phyloP scores from a whole-genome alignment of 257 asterid species.

The Solanum pennellii region DNA sequence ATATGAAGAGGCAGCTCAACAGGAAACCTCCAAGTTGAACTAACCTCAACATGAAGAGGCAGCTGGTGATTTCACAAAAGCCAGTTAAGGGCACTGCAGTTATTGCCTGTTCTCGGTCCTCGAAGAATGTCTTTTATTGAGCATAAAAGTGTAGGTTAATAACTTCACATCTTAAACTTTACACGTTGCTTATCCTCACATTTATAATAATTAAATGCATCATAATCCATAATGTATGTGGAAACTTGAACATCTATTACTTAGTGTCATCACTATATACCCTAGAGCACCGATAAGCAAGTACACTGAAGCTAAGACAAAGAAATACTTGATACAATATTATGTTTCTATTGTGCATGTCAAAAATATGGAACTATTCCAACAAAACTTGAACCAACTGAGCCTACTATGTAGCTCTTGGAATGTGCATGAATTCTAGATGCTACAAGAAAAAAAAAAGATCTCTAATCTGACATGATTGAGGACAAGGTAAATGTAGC shows the following conservation, averaged over 20 bases:
- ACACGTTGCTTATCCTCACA: not conserved
- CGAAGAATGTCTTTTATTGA: not conserved
- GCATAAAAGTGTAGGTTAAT: not conserved
- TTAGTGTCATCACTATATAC: not conserved
- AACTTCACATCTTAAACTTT: not conserved
- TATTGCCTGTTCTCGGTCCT: not conserved
- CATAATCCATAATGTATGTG: not conserved
- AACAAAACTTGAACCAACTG: not conserved
- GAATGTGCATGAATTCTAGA: not conserved
- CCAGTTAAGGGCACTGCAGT: not conserved
- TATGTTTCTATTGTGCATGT: not conserved
- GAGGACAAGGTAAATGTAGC: not conserved
- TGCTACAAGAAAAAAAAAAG: not conserved
- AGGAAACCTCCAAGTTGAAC: not conserved
- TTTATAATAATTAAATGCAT: not conserved
- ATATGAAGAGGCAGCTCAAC: not conserved
- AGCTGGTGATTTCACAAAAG: not conserved
- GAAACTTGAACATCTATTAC: not conserved
- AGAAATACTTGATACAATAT: not conserved
- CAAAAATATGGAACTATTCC: not conserved
- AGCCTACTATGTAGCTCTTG: not conserved
- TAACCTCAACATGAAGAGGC: not conserved
- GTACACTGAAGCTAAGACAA: not conserved
- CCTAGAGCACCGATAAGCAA: not conserved
- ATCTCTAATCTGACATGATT: not conserved